Evolutionary conservation across 345 rosid species (phyloP), one percentile per base, ranked within the genome.

Genomic region (Gynandropsis gynandra): DNA sequence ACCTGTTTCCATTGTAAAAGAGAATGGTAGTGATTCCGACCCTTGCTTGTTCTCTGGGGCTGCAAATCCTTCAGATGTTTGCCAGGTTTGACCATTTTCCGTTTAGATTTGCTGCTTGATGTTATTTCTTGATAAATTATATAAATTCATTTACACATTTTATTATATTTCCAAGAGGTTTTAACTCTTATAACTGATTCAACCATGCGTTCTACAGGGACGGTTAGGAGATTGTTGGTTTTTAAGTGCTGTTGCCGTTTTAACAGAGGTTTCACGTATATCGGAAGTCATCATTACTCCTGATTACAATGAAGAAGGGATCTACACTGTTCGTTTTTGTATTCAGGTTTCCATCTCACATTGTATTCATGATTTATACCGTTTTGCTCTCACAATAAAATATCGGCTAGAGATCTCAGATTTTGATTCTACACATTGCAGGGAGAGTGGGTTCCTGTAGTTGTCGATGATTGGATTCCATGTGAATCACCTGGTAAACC

Each of bases 371-470:
- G 33, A 16, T 27, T 10, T 11, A 24, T 21, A 11, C 52, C 59
- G 48, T 42, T 42, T 59, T 19, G 4, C 36, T 67, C 41, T 67
- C 62, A 39, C 34, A 14, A 53, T 56, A 27, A 19, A 46, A 51
- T 63, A 36, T 36, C 36, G 6, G 34, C 18, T 15, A 14, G 49
- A 39, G 35, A 32, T 31, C 47, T 39, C 24, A 52, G 40, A 20
- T 46, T 52, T 20, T 36, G 35, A 2, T 17, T 9, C 27, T 42
- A 39, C 61, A 47, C 16, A 3, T 51, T 73, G 67, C 72, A 93
- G 99, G 99, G 99, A 49, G 99, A 93, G 64, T 93, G 99, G 99
- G 97, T 93, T 58, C 99, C 99, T 9, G 97, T 93, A 33, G 95
- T 93, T 48, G 85, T 93, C 44, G 99, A 93, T 72, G 99, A 93